Conservation (phyloP, 441 rosid species). For the Pelargonium cotyledonis region DNA sequence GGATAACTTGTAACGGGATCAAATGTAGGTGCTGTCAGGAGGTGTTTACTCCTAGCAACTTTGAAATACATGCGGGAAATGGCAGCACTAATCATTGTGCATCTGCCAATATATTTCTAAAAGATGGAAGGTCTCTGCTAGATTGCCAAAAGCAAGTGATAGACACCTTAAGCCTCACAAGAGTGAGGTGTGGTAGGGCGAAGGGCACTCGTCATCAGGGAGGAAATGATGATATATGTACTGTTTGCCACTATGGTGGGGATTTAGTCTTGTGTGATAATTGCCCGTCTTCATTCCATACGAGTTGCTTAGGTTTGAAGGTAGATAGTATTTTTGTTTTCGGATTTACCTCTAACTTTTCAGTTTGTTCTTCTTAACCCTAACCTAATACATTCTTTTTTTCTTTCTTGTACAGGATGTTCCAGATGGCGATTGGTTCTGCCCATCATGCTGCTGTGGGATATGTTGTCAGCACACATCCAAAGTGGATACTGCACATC, state of each 20-base stretch:
- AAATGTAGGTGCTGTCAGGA: conserved; percentile 59
- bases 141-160: conserved; percentile 52
- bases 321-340: conserved; percentile 26
- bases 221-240: conserved; percentile 42
- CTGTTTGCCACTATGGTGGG: conserved; percentile 55
- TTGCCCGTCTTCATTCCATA: conserved; percentile 58
- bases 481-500: conserved; percentile 24
- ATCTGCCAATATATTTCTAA: conserved; percentile 47
- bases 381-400: neutral
- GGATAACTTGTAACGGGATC: conserved; percentile 54
- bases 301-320: conserved; percentile 46
- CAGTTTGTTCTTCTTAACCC: neutral
- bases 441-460: conserved; percentile 53
- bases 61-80: conserved; percentile 43
- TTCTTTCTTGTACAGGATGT: conserved; percentile 29
- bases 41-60: conserved; percentile 38
- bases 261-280: conserved; percentile 47
- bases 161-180: conserved; percentile 24
- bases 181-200: conserved; percentile 22
- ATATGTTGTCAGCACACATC: conserved; percentile 34
- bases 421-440: conserved; percentile 66
- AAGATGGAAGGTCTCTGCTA: conserved; percentile 75
- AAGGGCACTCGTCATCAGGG: conserved; percentile 21
- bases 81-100: conserved; percentile 34
- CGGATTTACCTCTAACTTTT: conserved; percentile 2